Evolutionary conservation across 306 rosid genomes (phyloP), one percentile per base, ranked within the genome.

Genomic region (Parietaria judaica): DNA sequence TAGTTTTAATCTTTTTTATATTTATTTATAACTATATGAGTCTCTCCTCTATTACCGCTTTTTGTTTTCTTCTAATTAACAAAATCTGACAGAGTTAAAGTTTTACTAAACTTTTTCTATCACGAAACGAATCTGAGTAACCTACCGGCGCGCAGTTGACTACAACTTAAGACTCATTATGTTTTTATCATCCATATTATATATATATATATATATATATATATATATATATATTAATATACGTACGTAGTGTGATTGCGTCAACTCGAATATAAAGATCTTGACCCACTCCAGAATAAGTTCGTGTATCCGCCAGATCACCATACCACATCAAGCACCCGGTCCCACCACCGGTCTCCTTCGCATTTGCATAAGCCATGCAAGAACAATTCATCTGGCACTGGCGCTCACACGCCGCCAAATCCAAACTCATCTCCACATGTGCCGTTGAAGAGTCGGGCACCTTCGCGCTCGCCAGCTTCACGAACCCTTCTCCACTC

Each of bases 251-350:
- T 11, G 53, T 62, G 23, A 44, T 4, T 11, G 80, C 64, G 52
- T 77, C 86, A 8, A 80, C 88, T 11, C 86, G 83, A 0, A 82
- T 49, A 51, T 66, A 80, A 1, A 85, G 46, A 69, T 80, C 88
- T 37, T 71, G 86, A 2, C 86, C 86, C 11, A 23, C 62, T 61
- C 36, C 38, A 3, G 65, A 38, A 39, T 36, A 83, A 0, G 68
- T 66, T n/a, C 86, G 78, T 0, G 65, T 73, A 38, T 87, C 86
- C 0, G 70, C 54, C 80, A 84, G 59, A 7, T 75, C 73, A 0
- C 84, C 94, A 54, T 78, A 11, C 86, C 89, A 85, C 6, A 66
- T 66, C 39, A 82, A 12, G 54, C 94, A 85, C 10, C 88, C 86
- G 36, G 52, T 71, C 14, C 73, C 41, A 0, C 75, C 82, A 54